Evolutionary conservation across 179 eudicot genomes (phyloP), one percentile per base, ranked within the genome.

Genomic region (Patellifolia procumbens): DNA sequence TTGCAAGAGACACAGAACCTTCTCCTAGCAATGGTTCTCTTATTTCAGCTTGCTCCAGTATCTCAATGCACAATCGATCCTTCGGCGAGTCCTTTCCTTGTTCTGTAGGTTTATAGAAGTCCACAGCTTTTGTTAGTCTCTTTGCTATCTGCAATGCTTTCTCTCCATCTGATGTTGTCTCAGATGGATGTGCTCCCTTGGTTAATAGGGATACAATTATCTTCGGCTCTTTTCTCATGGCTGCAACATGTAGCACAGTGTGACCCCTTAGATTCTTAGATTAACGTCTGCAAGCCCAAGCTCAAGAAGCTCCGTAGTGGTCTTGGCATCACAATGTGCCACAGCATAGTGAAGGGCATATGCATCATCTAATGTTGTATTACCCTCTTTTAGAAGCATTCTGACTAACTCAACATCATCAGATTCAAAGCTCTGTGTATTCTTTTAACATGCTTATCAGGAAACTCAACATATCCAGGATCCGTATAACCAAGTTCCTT

Each of bases 291-390:
- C 97, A 75, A 86, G 82, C 26, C 85, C 86, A 31, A 92, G 87
- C 80, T 94, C 98, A 76, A 94, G 96, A 75, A 94, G 92, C 63
- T 89, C 94, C 2, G 83, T 81, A 24, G 90, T 87, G 28, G 86
- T 88, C 76, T 94, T 89, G 74, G 92, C 86, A 81, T 92, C 96
- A 76, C 97, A 92, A 82, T 89, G 87, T 29, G 93, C 96, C 49
- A 90, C 96, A 49, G 98, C 96, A 84, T 89, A 89, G 77, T 94
- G 98, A 58, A 94, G 89, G 4, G 97, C 98, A 78, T 75, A 86
- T 9, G 98, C 92, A 76, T 85, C 91, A 79, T 92, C 96, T 26
- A 93, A 85, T 42, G 83, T 87, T 3, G 93, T 88, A 83, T 87
- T 91, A 12, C 85, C 89, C 81, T 93, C 97, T 81, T 80, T 88